These are phyloP conservation scores for Aspergillus fumigatus DNA, from an alignment of 2,329 filamentous ascomycete genomes.

Conservation along the genomic window DNA sequence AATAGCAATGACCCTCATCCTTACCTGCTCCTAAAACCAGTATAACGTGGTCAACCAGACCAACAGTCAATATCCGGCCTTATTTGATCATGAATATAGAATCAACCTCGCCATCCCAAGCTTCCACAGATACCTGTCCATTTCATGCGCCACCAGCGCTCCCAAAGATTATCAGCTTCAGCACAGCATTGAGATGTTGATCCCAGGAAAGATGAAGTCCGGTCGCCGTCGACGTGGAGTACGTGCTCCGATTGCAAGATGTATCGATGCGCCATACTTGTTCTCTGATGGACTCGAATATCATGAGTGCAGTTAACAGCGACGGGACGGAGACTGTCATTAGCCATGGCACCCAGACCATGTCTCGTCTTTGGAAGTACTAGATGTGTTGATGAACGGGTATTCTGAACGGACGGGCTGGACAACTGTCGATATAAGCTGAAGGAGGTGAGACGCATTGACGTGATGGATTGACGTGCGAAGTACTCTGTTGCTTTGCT, in stretches of 20 bases:
- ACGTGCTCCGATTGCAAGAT: constrained; percentile 1
- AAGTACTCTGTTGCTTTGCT: constrained; percentile 1
- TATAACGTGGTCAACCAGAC: too few species aligned
- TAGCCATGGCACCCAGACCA: constrained; percentile 1
- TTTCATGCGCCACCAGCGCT: constrained; percentile 73
- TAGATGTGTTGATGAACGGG: background rate
- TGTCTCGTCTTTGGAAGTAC: background rate
- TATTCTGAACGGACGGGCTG: background rate
- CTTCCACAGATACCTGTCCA: constrained; percentile 60
- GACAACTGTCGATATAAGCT: background rate
- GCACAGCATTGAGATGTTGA: constrained; percentile 47
- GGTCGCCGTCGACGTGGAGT: constrained; percentile 2
- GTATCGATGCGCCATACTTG: background rate
- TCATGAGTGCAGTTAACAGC: background rate
- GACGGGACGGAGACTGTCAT: background rate
- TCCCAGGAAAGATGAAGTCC: background rate
- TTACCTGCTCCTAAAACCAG: too few species aligned
- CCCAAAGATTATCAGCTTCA: constrained; percentile 71
- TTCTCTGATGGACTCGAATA: background rate
- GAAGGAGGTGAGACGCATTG: background rate
- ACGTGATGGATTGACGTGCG: background rate
- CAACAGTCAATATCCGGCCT: too few species aligned
- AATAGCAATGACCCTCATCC: too few species aligned
- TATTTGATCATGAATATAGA: too few species aligned
- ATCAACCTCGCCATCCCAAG: too few species aligned